Conservation (phyloP, 2,329 filamentous ascomycete species). For the Neodidymelliopsis sp. region DNA sequence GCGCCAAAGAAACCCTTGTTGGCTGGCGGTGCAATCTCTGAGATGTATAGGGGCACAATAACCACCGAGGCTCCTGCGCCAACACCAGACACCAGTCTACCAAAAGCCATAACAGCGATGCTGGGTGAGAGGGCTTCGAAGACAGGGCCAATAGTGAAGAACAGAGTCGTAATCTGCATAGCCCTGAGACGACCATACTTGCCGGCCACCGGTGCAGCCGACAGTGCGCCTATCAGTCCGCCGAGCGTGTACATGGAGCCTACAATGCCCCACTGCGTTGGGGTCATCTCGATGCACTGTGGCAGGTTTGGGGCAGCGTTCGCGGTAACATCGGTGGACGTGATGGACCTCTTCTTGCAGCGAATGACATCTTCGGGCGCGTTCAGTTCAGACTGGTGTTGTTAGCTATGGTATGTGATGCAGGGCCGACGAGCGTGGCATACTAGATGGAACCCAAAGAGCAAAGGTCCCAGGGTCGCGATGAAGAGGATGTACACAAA, state of each 20-base stretch:
- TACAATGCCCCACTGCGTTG: constrained; percentile 81
- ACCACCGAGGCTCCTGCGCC: constrained; percentile 90
- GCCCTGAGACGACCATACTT: constrained; percentile 75
- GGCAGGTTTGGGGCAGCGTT: constrained; percentile 57
- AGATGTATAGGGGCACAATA: constrained; percentile 92
- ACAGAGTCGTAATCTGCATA: constrained; percentile 78
- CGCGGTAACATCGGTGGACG: constrained; percentile 40
- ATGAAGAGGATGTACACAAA: constrained; percentile 78
- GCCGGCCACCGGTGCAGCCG: constrained; percentile 80
- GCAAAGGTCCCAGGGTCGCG: constrained; percentile 84
- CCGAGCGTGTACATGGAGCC: constrained; percentile 92
- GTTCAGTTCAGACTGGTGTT: constrained; percentile 83
- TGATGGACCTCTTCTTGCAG: constrained; percentile 71
- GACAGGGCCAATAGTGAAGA: constrained; percentile 78
- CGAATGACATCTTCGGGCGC: constrained; percentile 93
- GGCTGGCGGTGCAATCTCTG: constrained; percentile 77
- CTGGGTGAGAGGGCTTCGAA: constrained; percentile 76
- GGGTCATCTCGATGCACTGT: constrained; percentile 88
- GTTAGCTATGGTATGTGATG: constrained; percentile 25
- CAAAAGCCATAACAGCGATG: constrained; percentile 73
- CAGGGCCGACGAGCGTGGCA: constrained; percentile 19
- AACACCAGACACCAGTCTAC: constrained; percentile 80
- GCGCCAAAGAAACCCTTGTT: constrained; percentile 79
- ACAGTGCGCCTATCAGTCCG: constrained; percentile 82
- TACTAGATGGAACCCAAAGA: constrained; percentile 95